Base-by-base conservation (phyloP, 1,284 basidiomycete species). In the Apiotrichum montevideense region DNA sequence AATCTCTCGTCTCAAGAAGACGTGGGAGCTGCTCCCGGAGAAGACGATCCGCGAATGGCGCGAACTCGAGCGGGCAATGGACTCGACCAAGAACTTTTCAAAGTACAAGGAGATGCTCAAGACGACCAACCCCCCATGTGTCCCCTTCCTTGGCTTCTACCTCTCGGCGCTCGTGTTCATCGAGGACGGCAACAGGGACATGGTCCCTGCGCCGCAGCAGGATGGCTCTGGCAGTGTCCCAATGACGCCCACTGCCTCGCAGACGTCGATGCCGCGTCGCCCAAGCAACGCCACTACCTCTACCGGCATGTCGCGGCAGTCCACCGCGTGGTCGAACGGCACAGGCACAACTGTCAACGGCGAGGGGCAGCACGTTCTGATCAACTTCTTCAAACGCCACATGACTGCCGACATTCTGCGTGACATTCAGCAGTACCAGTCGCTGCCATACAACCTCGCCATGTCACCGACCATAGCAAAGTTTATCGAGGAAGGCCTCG, bases 121-220 rank as follows among this genome's bases (percentile, higher is more conserved):
- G 47, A 84, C 82, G 46, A 87, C 96, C 58, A 85, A 88, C 42
- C 92, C 94, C 0, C 95, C 96, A 50, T 97, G 94, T 74, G 94
- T 98, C 0, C 96, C 96, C 5, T 99, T 98, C 78, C 87, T 99
- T 53, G 95, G 95, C 66, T 90, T 97, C 55, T 98, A 96, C 79
- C 83, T 98, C 15, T 93, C 94, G 4, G 91, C 90, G 32, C 80
- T 98, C 56, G 94, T 93, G 3, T 98, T 98, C 77, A 96, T 97
- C 72, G 92, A 97, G 74, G 96, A 98, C 69, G 96, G 95, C n/a
- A 94, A 94, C 71, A 87, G 90, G 55, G 91, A 98, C 78, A 66
- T 71, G 46, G 84, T 84, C 57, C 78, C 90, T 5, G 83, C 85
- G 2, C 59, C 53, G 3, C 5, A 13, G 34, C 11, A 37, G 11